phyloP scores from a whole-genome alignment of 192 early-diverging fungal species.

The Pecoramyces ruminantium region DNA sequence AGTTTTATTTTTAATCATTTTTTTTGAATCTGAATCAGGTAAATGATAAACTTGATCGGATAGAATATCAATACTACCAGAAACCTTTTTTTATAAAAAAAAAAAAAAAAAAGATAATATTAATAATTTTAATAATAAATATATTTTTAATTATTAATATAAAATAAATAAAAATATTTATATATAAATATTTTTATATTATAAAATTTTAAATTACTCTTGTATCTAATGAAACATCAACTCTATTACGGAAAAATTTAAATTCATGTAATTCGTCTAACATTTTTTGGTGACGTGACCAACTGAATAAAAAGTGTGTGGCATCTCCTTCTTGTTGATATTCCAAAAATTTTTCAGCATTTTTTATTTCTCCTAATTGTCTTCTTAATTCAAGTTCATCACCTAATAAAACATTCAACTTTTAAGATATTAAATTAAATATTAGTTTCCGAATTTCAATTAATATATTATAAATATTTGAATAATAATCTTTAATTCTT shows the following conservation, averaged over 20 bases:
- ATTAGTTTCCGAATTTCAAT: no score
- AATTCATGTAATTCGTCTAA: conserved; percentile 35
- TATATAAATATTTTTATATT: no score
- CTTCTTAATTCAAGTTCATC: conserved; percentile 36
- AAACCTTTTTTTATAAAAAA: background rate
- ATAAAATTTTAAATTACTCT: background rate
- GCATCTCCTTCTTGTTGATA: conserved; percentile 39
- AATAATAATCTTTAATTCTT: no score
- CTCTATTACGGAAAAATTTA: conserved; percentile 22
- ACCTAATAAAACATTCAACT: conserved; percentile 31
- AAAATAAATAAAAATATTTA: no score
- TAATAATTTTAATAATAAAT: no score
- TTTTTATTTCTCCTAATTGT: conserved; percentile 30
- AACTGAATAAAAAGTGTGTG: conserved; percentile 32
- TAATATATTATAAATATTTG: no score
- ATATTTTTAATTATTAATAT: no score
- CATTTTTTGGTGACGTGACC: conserved; percentile 26
- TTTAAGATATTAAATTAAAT: no score
- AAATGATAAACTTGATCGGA: background rate
- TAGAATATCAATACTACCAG: background rate
- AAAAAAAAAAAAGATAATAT: no score
- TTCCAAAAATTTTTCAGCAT: conserved; percentile 31
- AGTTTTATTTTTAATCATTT: background rate
- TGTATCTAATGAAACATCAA: conserved; percentile 38
- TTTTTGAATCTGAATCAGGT: background rate